Evolutionary conservation across 768 basidiomycete genomes (phyloP), one percentile per base, ranked within the genome.

Genomic region (Pisolithus marmoratus): DNA sequence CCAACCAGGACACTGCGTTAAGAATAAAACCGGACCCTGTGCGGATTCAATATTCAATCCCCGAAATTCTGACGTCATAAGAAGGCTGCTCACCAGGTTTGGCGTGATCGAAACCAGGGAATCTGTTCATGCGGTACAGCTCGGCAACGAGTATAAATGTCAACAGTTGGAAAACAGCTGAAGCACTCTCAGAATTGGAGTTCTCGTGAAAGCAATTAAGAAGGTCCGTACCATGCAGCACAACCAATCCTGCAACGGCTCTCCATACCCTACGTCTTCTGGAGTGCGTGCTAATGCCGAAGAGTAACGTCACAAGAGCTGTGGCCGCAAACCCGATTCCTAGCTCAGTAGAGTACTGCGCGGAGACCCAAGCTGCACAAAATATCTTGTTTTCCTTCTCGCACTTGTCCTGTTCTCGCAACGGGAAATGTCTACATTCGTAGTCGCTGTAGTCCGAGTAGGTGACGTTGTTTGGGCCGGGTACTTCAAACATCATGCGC

Each of bases 261-360:
- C 78, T 81, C 88, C 88, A 90, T 29, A 89, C 83, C 56, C 88
- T 79, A 52, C 86, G 74, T 57, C 88, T 74, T 47, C 87, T 74
- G 15, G 86, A 86, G 60, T 81, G 81, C 0, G 88, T 88, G 60
- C 78, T 86, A 19, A 87, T 75, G 4, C 88, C 87, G 52, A 90
- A 73, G 38, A 83, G 60, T 45, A 90, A 73, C 8, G 85, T 71
- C 1, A 75, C 60, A 36, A 86, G 67, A 4, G 85, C 79, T 24
- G 82, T 68, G 44, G 71, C 75, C 8, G 78, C 83, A 63, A 85
- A 85, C 3, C 86, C 83, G 29, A 82, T 73, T 41, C 79, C 79
- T 9, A 89, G 65, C 62, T 85, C 79, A n/a, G 77, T 73, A 44
- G 79, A 68, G 62, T 87, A 90, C 2, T 77, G 76, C 15, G 87